Conservation (phyloP, 495 filamentous ascomycete genomes). For the Talaromyces stipitatus region DNA sequence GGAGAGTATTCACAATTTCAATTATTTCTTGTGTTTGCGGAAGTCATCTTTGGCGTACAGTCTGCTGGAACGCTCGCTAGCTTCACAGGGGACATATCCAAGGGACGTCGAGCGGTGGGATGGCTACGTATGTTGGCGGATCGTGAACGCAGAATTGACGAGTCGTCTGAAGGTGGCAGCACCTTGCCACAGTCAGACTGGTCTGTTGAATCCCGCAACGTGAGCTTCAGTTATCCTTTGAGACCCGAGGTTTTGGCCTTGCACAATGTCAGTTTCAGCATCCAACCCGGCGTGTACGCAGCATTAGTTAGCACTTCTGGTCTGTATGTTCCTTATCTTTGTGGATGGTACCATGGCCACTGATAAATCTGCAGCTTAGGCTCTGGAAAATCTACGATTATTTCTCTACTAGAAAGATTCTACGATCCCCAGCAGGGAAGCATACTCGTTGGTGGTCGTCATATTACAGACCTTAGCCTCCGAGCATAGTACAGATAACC, state of each 20-base stretch:
- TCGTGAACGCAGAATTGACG: not conserved
- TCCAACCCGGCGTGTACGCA: not conserved
- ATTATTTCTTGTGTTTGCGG: not conserved
- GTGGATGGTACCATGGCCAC: not conserved
- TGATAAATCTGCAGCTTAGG: conserved; percentile 39
- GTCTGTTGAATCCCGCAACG: not conserved
- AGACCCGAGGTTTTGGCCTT: not conserved
- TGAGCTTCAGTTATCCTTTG: not conserved
- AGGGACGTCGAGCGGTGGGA: not conserved
- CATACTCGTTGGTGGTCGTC: conserved; percentile 51
- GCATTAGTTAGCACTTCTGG: not conserved
- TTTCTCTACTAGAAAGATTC: conserved; percentile 48
- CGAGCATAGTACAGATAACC: conserved; percentile 54
- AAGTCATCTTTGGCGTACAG: not conserved
- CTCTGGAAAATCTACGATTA: conserved; percentile 52
- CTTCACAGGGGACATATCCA: not conserved
- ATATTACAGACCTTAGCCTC: conserved; percentile 48
- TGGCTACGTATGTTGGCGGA: not conserved
- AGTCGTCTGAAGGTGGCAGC: not conserved
- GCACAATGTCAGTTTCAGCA: not conserved
- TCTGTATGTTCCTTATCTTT: too few species aligned
- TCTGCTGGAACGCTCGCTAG: not conserved
- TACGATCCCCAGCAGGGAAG: conserved; percentile 42
- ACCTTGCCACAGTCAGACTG: not conserved
- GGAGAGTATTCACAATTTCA: not conserved